A percentile compares a stretch with the other conserved stretches of the same genome.
Evolutionary conservation across 106 monocot species (phyloP).

Genomic region (Cymbidium sinense): DNA sequence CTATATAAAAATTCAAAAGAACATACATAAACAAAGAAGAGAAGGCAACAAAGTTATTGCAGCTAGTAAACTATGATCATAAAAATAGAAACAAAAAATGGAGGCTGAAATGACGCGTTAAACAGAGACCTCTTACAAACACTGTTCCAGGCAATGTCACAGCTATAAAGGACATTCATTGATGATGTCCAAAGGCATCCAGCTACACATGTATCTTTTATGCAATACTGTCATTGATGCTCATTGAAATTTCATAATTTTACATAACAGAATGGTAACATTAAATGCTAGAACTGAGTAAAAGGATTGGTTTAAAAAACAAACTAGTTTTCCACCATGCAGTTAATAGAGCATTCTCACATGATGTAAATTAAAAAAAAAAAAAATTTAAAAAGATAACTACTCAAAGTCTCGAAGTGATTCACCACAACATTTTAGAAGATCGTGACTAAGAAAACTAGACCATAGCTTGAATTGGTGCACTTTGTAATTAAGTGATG

Average conservation of each 20-base stretch:
- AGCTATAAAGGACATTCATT: not conserved
- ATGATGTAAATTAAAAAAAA: not conserved
- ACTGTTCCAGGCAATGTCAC: not conserved
- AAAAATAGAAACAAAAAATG: not conserved
- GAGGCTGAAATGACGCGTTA: too few relatives aligned
- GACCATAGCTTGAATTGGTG: not conserved
- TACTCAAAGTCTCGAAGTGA: not conserved
- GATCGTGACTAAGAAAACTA: not conserved
- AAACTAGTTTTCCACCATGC: not conserved
- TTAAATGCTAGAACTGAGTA: not conserved
- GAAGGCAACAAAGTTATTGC: not conserved
- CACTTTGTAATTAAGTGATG: not conserved
- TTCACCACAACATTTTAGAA: not conserved
- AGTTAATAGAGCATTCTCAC: not conserved
- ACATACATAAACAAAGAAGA: not conserved
- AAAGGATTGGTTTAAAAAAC: not conserved
- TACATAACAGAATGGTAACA: not conserved
- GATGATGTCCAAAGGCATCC: not conserved
- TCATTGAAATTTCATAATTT: not conserved
- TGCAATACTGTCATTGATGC: not conserved
- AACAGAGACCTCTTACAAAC: too few relatives aligned
- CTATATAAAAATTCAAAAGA: constrained; percentile 20
- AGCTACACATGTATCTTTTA: not conserved
- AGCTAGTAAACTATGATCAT: not conserved
- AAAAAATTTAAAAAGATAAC: not conserved